Evolutionary conservation across 768 basidiomycete genomes (phyloP), one percentile per base, ranked within the genome.

Genomic region (Hygrocybe punicea): DNA sequence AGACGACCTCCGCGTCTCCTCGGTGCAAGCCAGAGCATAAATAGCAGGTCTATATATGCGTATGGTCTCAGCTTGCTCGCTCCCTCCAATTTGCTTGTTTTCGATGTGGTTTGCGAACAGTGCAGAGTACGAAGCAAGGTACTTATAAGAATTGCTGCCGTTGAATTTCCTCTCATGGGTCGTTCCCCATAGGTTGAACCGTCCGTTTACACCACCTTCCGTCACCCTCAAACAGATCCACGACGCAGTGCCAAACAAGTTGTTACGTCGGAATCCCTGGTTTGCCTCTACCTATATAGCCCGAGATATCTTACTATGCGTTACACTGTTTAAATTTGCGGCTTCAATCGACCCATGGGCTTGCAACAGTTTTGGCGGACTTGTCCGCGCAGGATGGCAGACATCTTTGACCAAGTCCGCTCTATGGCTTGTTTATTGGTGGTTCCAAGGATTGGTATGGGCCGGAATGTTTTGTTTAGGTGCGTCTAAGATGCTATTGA

Each of bases 391-490:
- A 33, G 9, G 23, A 4, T 19, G 49, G 44, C 58, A 23, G 39
- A 47, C 49, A 50, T 45, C 17, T 44, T 44, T 35, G 17, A 40
- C 45, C 44, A 45, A 21, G 39, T 24, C 29, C 25, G 34, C 58
- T 10, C 60, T 81, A 17, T 82, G 81, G 81, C 11, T 74, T 2
- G 58, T 70, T 2, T 83, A 81, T 58, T 81, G 80, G 79, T 72
- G 73, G 35, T 81, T 74, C 74, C 82, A 83, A 61, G 78, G 81
- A 6, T 64, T 78, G 17, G 60, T 70, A 3, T 74, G 78, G 56
- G 76, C 77, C 21, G 76, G 76, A 17, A 69, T 78, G 23, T 78
- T 77, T 77, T 74, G 72, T 62, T 62, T 78, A 57, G 76, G 78
- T 76, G 63, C 19, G 73, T 65, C 56, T 35, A 5, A 6, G 14